Percentiles rank a stretch among this genome's conserved stretches.
Conservation (phyloP, 2,329 filamentous ascomycete species). For the Aspergillus oerlinghausenensis region DNA sequence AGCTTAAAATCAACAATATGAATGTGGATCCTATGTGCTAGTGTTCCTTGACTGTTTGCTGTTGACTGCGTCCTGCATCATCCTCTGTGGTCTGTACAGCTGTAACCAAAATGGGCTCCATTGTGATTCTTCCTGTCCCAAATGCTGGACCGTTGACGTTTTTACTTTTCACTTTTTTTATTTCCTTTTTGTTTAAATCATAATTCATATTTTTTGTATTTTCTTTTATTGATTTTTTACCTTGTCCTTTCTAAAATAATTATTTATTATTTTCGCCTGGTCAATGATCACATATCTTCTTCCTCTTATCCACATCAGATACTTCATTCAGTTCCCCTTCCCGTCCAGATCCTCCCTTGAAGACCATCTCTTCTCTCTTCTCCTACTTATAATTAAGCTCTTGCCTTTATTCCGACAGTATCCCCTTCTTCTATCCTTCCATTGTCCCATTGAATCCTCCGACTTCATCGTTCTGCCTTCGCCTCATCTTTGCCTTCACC, state of each 20-base stretch:
- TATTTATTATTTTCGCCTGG: slow-evolving; percentile 26
- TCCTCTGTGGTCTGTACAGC: slow-evolving; percentile 26
- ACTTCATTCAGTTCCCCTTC: slow-evolving; percentile 27
- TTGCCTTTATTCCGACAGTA: not conserved
- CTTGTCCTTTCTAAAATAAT: not conserved
- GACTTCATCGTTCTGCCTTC: slow-evolving; percentile 9
- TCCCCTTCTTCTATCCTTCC: not conserved
- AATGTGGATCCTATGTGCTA: slow-evolving; percentile 19
- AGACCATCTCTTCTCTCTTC: slow-evolving; percentile 7
- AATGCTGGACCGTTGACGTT: slow-evolving; percentile 30
- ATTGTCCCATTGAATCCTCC: not conserved
- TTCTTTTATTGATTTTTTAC: not conserved
- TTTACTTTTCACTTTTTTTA: slow-evolving; percentile 5
- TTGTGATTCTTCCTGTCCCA: slow-evolving; percentile 11
- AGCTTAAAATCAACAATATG: slow-evolving; percentile 10
- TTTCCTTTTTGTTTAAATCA: slow-evolving; percentile 15
- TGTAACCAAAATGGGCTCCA: slow-evolving; percentile 31
- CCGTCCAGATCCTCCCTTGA: slow-evolving; percentile 17
- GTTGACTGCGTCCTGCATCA: slow-evolving; percentile 27
- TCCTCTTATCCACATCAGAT: slow-evolving; percentile 26
- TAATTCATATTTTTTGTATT: slow-evolving; percentile 9
- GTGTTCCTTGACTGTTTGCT: slow-evolving; percentile 34
- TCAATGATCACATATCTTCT: slow-evolving; percentile 31
- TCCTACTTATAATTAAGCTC: slow-evolving; percentile 4
- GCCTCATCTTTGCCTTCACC: slow-evolving; percentile 6